Evolutionary conservation across 495 filamentous ascomycete genomes (phyloP), one percentile per base, ranked within the genome.

Genomic region (Aspergillus funiculosus): DNA sequence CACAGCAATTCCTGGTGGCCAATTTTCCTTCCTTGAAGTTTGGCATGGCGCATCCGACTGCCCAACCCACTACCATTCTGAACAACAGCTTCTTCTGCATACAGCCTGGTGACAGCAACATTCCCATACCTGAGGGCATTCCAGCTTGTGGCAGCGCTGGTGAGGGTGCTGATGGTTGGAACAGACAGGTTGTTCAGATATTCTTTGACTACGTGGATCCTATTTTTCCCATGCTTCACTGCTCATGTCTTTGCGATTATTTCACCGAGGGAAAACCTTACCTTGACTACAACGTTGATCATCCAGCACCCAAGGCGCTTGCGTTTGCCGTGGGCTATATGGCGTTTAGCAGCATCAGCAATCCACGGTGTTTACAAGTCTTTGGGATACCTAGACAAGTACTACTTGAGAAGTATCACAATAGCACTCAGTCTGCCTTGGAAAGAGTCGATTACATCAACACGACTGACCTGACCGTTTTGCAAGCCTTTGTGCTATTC

Each of bases 401-500:
- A 0, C 36, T 77, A 5, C 49, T 76, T 7, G 49, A 60, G 6
- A 62, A 63, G 18, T 78, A 79, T 39, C 73, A 72, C 8, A 71
- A 63, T 15, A 71, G 63, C 4, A 54, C 72, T 7, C 75, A 81
- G 51, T 58, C 66, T 28, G 67, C 74, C 1, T 53, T 81, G 11
- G 68, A 68, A 26, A 57, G 61, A 20, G 72, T 73, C 1, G 74
- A 77, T 43, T 76, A 79, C 48, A 54, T 80, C 2, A 67, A 61
- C 1, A 77, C 73, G 0, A 69, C 76, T 44, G 77, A 81, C 39
- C 59, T 76, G 21, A 69, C 75, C 20, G 70, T 79, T 10, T 53
- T 82, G 15, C 78, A 80, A 52, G 76, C 76, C 6, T 78, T 79
- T 50, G 68, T 76, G 20, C 60, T 82, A 2, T 81, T 66, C 32